Conservation (phyloP, 106 monocot species). For the Acorus calamus region DNA sequence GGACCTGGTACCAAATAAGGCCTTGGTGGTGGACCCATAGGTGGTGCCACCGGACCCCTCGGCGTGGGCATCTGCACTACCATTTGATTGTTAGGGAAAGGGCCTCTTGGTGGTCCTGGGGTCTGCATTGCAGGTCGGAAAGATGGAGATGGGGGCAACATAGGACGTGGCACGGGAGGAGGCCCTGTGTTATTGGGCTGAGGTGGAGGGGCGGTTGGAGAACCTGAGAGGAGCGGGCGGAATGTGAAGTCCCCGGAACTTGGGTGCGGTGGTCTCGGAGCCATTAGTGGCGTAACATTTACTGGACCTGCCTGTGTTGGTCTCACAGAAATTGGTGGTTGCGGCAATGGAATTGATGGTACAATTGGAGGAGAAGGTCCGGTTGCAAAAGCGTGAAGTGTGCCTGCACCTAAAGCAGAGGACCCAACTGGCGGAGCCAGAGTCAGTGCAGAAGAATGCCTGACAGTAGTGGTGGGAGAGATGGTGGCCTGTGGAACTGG, state of each 20-base stretch:
- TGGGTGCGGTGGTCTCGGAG: conserved; percentile 37
- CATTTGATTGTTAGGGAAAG: conserved; percentile 5
- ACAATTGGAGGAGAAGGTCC: neutral
- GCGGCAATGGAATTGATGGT: conserved; percentile 12
- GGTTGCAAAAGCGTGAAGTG: no score
- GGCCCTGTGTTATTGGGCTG: conserved; percentile 7
- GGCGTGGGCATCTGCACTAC: neutral
- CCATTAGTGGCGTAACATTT: conserved; percentile 1
- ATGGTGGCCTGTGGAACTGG: no score
- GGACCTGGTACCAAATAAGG: conserved; percentile 15
- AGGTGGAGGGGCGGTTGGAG: conserved; percentile 9
- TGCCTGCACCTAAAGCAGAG: no score
- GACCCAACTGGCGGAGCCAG: no score
- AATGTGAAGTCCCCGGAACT: conserved; percentile 68
- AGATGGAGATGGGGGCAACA: conserved; percentile 15
- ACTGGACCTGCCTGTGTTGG: conserved; percentile 7
- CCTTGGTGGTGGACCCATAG: conserved; percentile 10
- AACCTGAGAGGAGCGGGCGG: conserved; percentile 35
- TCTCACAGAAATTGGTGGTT: conserved; percentile 10
- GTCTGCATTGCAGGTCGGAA: conserved; percentile 41
- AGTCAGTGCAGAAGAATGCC: no score
- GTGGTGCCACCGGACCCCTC: conserved; percentile 7
- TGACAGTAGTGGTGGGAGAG: no score
- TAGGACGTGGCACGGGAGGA: conserved; percentile 9
- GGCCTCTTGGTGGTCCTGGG: conserved; percentile 5